Base-by-base conservation (phyloP, 257 asterid genomes). In the Craterostigma plantagineum region DNA sequence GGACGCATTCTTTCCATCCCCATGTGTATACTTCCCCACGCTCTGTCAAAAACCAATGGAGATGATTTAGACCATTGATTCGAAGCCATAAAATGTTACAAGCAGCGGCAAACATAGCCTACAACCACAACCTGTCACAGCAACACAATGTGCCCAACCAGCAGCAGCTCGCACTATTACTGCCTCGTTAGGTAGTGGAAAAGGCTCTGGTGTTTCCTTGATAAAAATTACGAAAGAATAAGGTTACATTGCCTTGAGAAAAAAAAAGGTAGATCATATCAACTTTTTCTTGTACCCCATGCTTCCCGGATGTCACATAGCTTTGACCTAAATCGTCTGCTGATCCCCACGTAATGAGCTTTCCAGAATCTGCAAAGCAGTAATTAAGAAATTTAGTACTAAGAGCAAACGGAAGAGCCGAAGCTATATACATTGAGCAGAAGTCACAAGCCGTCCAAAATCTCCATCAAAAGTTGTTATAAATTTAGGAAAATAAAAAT, bases 1-100 rank as follows among this genome's bases (percentile, higher is more conserved):
- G 99, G 57, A 83, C 67, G 54, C 99, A 90, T 73, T 90, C 96
- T 66, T 80, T 90, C 99, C 99, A 83, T 34, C 99, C 99, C 99
- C 99, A 90, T 34, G 96, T 75, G 64, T 72, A 83, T 39, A 90
- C 92, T 50, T 84, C 94, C 38, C 92, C 93, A 43, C 46, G 61
- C 56, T 59, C 99, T 90, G 83, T 70, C 61, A 48, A 57, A 35
- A 35, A 67, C 51, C 47, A 16, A 58, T 37, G 53, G 51, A 37
- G 38, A 10, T 9, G 23, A 43, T 9, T 10, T 3, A 8, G n/a
- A 7, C 9, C 4, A 3, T 16, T 8, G 9, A 15, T 11, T 41
- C 1, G 16, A 11, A 14, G 11, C 10, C 45, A 11, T 41, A 2
- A 36, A 9, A 36, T 9, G 45, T 11, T 4, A 41, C 10, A 16